Evolutionary conservation across 2,329 filamentous ascomycete genomes (phyloP), one percentile per base, ranked within the genome.

Genomic region (Scytalidium lignicola): DNA sequence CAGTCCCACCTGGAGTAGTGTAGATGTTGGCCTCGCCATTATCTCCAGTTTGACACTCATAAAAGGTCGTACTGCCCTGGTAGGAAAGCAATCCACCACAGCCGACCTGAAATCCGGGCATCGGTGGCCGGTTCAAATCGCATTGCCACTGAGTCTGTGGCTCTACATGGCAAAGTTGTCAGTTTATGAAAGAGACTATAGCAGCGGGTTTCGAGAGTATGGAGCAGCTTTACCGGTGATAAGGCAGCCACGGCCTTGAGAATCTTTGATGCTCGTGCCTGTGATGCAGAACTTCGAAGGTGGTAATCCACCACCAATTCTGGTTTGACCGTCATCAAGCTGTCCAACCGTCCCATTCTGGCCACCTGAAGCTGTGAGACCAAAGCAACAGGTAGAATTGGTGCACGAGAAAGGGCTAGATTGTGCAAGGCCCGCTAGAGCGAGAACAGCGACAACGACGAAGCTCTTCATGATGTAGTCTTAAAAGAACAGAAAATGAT

Each of bases 271-370:
- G 42, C 70, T 70, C 17, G 70, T 68, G 12, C 18, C 20, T 53
- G 74, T 69, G 56, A 85, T 71, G 51, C 74, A 82, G 61, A 78
- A 85, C 12, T 74, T 67, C 12, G 71, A 73, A 44, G 70, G 60
- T 9, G 65, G 53, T 10, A 78, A 63, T 28, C 66, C 67, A 41
- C 75, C 74, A 37, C 77, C 75, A 40, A 82, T 71, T 39, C 79
- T 73, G 58, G 74, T 75, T 66, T 85, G 82, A 12, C 83, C 83
- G 60, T 82, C 78, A 47, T 52, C 58, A 39, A 85, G 70, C 61
- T 85, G 76, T 13, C 78, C 80, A 39, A 86, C 67, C 5, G 68
- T 60, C 13, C 80, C 79, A 39, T 70, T 69, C n/a, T 67, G 65
- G 51, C 64, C 68, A 15, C 75, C 75, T 42, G 66, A 66, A 17